Percentiles rank a stretch among this genome's conserved stretches.
These are phyloP conservation scores for Capsella rubella DNA, from an alignment of 441 rosid species.

Conservation along the genomic window DNA sequence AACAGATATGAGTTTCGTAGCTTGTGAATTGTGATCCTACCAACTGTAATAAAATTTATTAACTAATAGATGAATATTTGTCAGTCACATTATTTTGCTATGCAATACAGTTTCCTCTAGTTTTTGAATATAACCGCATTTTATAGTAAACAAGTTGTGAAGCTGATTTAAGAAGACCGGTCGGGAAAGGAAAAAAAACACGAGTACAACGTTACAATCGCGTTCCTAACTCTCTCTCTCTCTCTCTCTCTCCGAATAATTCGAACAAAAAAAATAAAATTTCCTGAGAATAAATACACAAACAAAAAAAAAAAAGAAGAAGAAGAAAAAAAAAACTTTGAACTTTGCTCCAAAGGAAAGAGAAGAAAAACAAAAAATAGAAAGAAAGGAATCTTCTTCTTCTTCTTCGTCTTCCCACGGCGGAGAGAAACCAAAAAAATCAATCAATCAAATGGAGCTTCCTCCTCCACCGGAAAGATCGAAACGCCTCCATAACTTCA, in stretches of 20 bases:
- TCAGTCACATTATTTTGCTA: too few relatives aligned
- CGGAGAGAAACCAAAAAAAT: slow-evolving; percentile 7
- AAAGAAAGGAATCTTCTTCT: slow-evolving; percentile 7
- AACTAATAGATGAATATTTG: too few relatives aligned
- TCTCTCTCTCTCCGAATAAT: slow-evolving; percentile 12
- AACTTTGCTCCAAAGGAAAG: slow-evolving; percentile 38
- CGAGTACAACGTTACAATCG: slow-evolving; percentile 43
- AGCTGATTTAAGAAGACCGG: slow-evolving; percentile 16
- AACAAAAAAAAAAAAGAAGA: neutral
- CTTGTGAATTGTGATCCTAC: too few relatives aligned
- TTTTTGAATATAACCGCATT: neutral
- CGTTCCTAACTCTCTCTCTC: slow-evolving; percentile 23
- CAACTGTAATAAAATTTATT: too few relatives aligned
- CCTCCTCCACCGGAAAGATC: slow-evolving; percentile 57
- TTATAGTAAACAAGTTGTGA: slow-evolving; percentile 19
- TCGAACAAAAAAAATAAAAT: slow-evolving; percentile 25
- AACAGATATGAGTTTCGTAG: too few relatives aligned
- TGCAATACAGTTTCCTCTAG: too few relatives aligned
- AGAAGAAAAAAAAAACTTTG: slow-evolving; percentile 28
- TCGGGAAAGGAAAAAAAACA: slow-evolving; percentile 7
- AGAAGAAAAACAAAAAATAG: slow-evolving; percentile 13
- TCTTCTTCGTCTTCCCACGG: slow-evolving; percentile 9
- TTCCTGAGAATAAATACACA: slow-evolving; percentile 37
- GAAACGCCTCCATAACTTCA: slow-evolving; percentile 66
- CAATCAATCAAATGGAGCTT: slow-evolving; percentile 28